phyloP scores from a whole-genome alignment of 176 grass and related monocot genomes.

The Avena eriantha region DNA sequence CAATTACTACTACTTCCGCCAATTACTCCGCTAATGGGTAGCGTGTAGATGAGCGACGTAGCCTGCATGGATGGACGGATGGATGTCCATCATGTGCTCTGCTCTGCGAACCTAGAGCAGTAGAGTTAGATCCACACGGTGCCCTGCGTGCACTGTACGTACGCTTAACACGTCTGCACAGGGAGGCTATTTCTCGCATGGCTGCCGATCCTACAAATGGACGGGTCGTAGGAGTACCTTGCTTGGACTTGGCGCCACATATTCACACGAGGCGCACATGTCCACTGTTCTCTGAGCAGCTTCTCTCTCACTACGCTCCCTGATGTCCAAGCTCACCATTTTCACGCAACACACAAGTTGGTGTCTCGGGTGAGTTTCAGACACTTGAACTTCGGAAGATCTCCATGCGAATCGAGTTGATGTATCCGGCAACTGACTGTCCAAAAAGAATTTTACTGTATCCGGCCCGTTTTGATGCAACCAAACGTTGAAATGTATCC shows the following conservation, averaged over 20 bases:
- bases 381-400: no score
- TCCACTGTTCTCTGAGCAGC: neutral
- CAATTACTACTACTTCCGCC: neutral
- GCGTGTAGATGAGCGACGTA: neutral
- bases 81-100: neutral
- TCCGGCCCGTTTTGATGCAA: neutral
- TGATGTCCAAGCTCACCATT: neutral
- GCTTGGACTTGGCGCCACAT: neutral
- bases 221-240: neutral
- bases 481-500: no score
- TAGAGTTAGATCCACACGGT: neutral
- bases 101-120: neutral
- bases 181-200: neutral
- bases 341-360: no score
- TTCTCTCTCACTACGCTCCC: neutral
- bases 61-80: neutral
- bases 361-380: no score
- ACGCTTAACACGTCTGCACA: neutral
- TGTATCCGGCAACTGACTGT: no score
- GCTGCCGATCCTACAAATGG: slow-evolving; percentile 9
- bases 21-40: neutral
- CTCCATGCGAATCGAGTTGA: no score
- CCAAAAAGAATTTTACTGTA: neutral
- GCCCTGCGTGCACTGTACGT: neutral
- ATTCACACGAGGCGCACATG: neutral